Percentiles rank a stretch among this genome's conserved stretches.
Evolutionary conservation across 768 basidiomycete species (phyloP).

Genomic region (Podaxis pistillaris): DNA sequence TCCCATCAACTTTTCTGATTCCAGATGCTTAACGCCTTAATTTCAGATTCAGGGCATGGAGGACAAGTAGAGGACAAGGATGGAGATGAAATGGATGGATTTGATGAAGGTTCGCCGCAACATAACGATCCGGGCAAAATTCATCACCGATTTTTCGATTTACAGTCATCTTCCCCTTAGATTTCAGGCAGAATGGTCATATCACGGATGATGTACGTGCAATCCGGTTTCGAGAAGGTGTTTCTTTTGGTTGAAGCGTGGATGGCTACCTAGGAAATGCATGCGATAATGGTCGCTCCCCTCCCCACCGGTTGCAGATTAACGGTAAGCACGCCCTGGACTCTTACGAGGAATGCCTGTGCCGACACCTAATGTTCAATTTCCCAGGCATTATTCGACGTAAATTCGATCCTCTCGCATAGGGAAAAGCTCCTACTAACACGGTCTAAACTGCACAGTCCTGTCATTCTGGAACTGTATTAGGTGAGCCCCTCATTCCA

Average conservation of each 20-base stretch:
- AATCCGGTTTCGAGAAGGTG: not conserved
- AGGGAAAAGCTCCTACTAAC: not conserved
- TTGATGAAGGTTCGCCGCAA: slow-evolving; percentile 60
- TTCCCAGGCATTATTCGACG: slow-evolving; percentile 51
- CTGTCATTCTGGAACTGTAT: slow-evolving; percentile 54
- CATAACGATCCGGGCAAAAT: not conserved
- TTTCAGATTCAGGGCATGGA: slow-evolving; percentile 88
- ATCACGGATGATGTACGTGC: slow-evolving; percentile 67
- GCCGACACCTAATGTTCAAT: not conserved
- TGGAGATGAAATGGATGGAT: slow-evolving; percentile 79
- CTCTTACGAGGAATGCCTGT: not conserved
- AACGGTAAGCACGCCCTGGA: slow-evolving; percentile 35
- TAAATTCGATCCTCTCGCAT: slow-evolving; percentile 23
- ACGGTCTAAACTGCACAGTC: slow-evolving; percentile 27
- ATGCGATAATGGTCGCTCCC: slow-evolving; percentile 45
- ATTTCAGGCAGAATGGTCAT: slow-evolving; percentile 72
- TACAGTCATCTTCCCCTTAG: slow-evolving; percentile 84
- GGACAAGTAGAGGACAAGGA: slow-evolving; percentile 80
- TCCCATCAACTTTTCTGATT: not conserved
- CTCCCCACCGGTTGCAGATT: slow-evolving; percentile 50
- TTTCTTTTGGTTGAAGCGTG: not conserved
- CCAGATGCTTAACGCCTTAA: not conserved
- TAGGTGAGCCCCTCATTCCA: slow-evolving; percentile 33
- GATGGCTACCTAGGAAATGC: slow-evolving; percentile 39
- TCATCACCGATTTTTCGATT: not conserved